These are phyloP conservation scores for Wallacemonas sp. DNA, from an alignment of 208 protist species.

Conservation along the genomic window DNA sequence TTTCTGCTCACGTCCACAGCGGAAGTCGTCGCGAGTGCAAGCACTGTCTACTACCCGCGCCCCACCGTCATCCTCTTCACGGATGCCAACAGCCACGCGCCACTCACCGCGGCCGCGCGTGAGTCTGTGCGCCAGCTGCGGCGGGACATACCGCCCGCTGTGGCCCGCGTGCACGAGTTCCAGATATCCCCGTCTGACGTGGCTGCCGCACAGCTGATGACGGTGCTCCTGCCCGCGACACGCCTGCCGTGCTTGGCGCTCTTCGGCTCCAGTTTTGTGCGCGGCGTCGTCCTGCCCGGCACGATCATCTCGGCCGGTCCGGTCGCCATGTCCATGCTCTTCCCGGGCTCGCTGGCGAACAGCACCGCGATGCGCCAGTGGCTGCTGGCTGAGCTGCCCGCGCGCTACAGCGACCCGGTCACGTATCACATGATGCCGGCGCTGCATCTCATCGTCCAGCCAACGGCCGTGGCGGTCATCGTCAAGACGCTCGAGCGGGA, in stretches of 20 bases:
- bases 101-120: conserved; percentile 4
- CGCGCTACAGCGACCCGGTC: conserved; percentile 38
- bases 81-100: background rate
- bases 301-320: background rate
- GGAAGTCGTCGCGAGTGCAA: background rate
- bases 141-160: background rate
- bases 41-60: conserved; percentile 4
- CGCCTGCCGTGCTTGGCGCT: conserved; percentile 12
- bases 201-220: background rate
- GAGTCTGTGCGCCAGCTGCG: background rate
- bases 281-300: conserved; percentile 6
- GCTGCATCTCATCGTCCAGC: conserved; percentile 30
- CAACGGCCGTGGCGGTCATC: conserved; percentile 9
- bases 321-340: conserved; percentile 1
- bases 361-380: conserved; percentile 28
- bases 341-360: background rate
- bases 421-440: conserved; percentile 31
- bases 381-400: conserved; percentile 31
- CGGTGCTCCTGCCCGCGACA: background rate
- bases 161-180: conserved; percentile 3
- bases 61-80: conserved; percentile 17
- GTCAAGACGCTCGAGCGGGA: conserved; percentile 1
- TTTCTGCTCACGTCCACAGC: background rate
- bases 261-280: conserved; percentile 2
- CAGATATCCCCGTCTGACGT: background rate